These are phyloP conservation scores for Paulownia fortunei DNA, from an alignment of 257 asterid genomes.

Conservation along the genomic window DNA sequence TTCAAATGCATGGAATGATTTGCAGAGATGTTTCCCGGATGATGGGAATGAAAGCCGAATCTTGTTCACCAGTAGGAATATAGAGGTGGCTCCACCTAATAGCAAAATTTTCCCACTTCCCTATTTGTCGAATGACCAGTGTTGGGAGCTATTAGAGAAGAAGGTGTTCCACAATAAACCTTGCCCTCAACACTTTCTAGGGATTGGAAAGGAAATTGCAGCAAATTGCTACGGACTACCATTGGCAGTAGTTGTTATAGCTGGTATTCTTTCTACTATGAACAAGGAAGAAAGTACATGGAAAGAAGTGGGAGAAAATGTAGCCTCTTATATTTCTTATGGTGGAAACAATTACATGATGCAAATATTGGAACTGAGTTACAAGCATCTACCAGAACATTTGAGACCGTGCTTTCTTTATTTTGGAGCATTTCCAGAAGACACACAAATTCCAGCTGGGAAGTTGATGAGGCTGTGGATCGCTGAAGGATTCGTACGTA, in stretches of 20 bases:
- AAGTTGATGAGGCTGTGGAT: constrained; percentile 26
- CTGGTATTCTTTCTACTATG: constrained; percentile 27
- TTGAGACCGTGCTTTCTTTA: constrained; percentile 28
- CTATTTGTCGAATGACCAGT: background rate
- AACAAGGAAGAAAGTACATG: background rate
- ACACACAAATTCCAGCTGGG: background rate
- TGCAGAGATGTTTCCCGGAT: background rate
- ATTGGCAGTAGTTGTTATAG: constrained; percentile 29
- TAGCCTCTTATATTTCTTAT: background rate
- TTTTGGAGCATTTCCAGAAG: constrained; percentile 26
- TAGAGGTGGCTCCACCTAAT: background rate
- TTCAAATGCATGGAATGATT: constrained; percentile 18
- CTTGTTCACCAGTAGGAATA: constrained; percentile 23
- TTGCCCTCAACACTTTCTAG: constrained; percentile 24
- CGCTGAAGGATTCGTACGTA: constrained; percentile 27
- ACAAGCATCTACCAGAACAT: constrained; percentile 24
- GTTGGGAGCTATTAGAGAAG: constrained; percentile 29
- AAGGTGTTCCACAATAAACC: constrained; percentile 18
- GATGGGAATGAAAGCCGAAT: no score
- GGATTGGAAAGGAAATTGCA: constrained; percentile 14
- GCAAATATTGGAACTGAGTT: constrained; percentile 28
- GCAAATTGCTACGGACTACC: constrained; percentile 28
- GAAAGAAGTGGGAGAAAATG: constrained; percentile 12
- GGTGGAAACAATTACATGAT: background rate
- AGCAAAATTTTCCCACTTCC: background rate